Evolutionary conservation across 768 basidiomycete genomes (phyloP).

Genomic region (Lentinula guzmanii): DNA sequence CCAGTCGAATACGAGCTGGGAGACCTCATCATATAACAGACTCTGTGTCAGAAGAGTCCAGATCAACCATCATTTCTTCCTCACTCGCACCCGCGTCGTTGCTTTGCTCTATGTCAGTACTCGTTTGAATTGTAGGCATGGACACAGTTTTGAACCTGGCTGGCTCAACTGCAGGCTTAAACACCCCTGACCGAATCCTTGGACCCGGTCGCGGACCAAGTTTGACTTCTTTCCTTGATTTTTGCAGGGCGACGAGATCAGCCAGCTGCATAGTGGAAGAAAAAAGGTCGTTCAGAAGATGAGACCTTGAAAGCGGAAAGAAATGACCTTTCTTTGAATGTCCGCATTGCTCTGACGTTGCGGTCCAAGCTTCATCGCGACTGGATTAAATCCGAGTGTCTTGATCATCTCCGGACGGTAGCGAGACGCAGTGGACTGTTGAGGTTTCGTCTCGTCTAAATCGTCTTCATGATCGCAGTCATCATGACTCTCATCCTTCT

Average conservation of each 20-base stretch:
- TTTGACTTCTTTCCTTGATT: conserved; percentile 42
- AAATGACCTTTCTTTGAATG: conserved; percentile 53
- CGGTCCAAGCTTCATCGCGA: conserved; percentile 38
- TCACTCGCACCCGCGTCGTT: neutral
- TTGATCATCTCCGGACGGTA: conserved; percentile 68
- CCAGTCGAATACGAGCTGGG: too few species aligned
- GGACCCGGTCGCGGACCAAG: conserved; percentile 63
- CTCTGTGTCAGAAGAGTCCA: neutral
- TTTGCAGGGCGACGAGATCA: conserved; percentile 45
- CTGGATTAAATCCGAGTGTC: conserved; percentile 76
- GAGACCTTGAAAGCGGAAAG: neutral
- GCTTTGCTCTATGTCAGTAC: neutral
- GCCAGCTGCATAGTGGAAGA: conserved; percentile 37
- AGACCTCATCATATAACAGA: neutral
- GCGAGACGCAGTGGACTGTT: conserved; percentile 16
- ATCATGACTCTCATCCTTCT: conserved; percentile 11
- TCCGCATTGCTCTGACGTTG: conserved; percentile 32
- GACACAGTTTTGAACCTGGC: conserved; percentile 6
- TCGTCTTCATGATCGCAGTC: conserved; percentile 10
- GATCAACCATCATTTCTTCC: neutral
- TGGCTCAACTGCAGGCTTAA: conserved; percentile 26
- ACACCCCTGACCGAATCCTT: conserved; percentile 57
- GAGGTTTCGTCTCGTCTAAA: neutral
- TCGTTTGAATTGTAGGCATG: neutral
- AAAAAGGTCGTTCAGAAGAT: conserved; percentile 1